Conservation (phyloP, 495 filamentous ascomycete species). For the Podospora bellae-mahoneyi region DNA sequence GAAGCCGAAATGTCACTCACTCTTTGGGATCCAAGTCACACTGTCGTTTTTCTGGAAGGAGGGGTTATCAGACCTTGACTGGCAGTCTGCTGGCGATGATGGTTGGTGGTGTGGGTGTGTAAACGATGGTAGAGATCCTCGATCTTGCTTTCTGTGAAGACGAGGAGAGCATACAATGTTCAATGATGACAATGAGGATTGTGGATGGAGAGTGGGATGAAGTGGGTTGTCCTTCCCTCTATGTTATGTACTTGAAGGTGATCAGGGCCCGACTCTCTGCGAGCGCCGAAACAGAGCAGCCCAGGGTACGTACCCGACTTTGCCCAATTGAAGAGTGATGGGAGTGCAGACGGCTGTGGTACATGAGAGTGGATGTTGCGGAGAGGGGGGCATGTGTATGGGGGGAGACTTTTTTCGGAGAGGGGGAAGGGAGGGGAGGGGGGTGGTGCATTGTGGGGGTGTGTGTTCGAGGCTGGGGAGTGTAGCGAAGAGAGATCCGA, state of each 20-base stretch:
- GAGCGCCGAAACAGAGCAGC: conserved; percentile 16
- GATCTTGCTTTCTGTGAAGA: conserved; percentile 7
- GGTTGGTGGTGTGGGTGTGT: background rate
- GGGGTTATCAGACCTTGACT: conserved; percentile 31
- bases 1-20: conserved; percentile 31
- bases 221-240: conserved; percentile 27
- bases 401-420: conserved; percentile 23
- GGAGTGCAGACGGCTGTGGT: conserved; percentile 25
- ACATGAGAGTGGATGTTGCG: conserved; percentile 31
- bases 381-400: conserved; percentile 27
- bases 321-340: conserved; percentile 27
- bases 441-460: conserved; percentile 18
- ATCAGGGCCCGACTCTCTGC: conserved; percentile 24
- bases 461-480: conserved; percentile 22
- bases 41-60: conserved; percentile 32
- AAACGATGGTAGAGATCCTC: conserved; percentile 1
- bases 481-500: conserved; percentile 28
- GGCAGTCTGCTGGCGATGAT: conserved; percentile 6
- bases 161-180: conserved; percentile 22
- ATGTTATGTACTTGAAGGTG: conserved; percentile 29
- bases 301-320: conserved; percentile 24
- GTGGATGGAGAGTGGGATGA: conserved; percentile 24
- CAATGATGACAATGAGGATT: conserved; percentile 25
- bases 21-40: conserved; percentile 32
- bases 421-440: conserved; percentile 18